phyloP scores from a whole-genome alignment of 306 rosid species.

The Pterocarpus macrocarpus region DNA sequence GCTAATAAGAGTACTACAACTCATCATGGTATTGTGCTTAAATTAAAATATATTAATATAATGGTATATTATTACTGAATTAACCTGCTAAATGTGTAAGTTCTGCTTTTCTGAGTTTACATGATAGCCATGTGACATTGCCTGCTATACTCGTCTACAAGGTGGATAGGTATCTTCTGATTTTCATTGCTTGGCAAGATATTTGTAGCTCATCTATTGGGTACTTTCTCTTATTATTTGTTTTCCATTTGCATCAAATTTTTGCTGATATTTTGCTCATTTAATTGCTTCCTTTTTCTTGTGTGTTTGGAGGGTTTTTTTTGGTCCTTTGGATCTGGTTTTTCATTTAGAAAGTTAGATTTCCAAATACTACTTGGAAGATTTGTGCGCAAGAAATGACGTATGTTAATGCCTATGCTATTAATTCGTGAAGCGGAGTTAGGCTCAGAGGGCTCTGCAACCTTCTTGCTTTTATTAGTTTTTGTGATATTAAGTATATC shows the following conservation, averaged over 20 bases:
- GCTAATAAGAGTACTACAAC: too few species aligned
- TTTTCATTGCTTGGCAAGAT: slow-evolving; percentile 70
- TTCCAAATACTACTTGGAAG: slow-evolving; percentile 25
- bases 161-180: slow-evolving; percentile 77
- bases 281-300: slow-evolving; percentile 12
- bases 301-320: slow-evolving; percentile 56
- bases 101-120: slow-evolving; percentile 46
- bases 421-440: slow-evolving; percentile 46
- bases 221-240: neutral
- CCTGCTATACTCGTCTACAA: slow-evolving; percentile 66
- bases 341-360: neutral
- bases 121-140: slow-evolving; percentile 70
- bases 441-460: slow-evolving; percentile 52
- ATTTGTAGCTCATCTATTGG: slow-evolving; percentile 9
- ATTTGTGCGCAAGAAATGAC: slow-evolving; percentile 35
- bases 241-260: neutral
- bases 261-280: slow-evolving; percentile 20
- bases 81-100: neutral
- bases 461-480: neutral
- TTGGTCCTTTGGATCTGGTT: slow-evolving; percentile 56
- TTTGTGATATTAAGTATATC: slow-evolving; percentile 62
- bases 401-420: neutral
- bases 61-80: slow-evolving; percentile 24
- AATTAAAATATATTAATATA: too few species aligned
- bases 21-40: too few species aligned